Percentiles rank a stretch among this genome's conserved stretches.
phyloP scores from a whole-genome alignment of 1,139 yeast species.

The Arxiozyma slooffiae region DNA sequence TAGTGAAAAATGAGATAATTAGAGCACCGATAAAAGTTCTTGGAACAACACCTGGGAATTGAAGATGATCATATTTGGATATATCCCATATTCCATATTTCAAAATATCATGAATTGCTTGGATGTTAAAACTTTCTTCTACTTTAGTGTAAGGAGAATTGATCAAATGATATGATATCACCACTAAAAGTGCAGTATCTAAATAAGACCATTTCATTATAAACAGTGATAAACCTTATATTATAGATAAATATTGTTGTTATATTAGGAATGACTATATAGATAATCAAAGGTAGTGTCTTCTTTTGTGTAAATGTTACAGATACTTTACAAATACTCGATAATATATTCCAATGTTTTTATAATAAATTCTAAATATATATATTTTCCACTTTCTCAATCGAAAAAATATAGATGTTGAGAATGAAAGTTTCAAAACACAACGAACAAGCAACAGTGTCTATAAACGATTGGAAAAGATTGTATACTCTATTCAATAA shows the following conservation, averaged over 20 bases:
- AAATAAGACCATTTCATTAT: conserved; percentile 20
- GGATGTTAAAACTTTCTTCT: conserved; percentile 87
- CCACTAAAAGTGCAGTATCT: conserved; percentile 24
- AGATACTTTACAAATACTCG: background rate
- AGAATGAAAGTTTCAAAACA: too few species aligned
- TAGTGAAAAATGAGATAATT: conserved; percentile 38
- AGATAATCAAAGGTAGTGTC: too few species aligned
- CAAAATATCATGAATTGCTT: conserved; percentile 78
- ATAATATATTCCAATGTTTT: too few species aligned
- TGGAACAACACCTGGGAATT: conserved; percentile 86
- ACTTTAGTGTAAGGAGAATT: conserved; percentile 81
- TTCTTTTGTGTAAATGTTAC: background rate
- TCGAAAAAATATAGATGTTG: too few species aligned
- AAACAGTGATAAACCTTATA: too few species aligned
- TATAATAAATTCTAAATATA: too few species aligned
- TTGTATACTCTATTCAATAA: too few species aligned
- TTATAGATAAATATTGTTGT: background rate
- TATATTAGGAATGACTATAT: too few species aligned
- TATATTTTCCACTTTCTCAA: too few species aligned
- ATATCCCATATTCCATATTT: conserved; percentile 47
- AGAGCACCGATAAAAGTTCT: conserved; percentile 76
- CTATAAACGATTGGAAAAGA: too few species aligned
- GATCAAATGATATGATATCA: conserved; percentile 39
- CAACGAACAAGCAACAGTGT: too few species aligned
- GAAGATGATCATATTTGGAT: conserved; percentile 56